Conservation (phyloP, 2,329 filamentous ascomycete genomes). For the Gnomoniopsis sp. region DNA sequence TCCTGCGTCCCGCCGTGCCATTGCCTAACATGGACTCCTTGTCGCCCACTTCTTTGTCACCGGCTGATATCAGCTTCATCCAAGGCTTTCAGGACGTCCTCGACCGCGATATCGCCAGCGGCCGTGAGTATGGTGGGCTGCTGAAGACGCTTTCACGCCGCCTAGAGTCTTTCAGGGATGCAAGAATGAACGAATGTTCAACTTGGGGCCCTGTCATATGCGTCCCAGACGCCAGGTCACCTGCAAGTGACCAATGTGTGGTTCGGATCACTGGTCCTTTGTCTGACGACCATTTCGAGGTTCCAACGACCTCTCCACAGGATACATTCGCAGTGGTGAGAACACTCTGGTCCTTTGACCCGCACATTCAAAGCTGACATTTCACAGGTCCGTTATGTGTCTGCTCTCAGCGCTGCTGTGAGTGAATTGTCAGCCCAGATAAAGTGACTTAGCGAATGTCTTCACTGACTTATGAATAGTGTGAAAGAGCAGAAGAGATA, state of each 20-base stretch:
- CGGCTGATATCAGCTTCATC: conserved; percentile 8
- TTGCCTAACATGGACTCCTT: background rate
- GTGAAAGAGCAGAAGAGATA: background rate
- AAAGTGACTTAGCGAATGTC: background rate
- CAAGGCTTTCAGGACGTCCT: background rate
- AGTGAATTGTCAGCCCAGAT: background rate
- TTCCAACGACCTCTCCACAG: background rate
- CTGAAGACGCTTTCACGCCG: background rate
- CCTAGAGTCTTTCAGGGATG: background rate
- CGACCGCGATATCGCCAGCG: background rate
- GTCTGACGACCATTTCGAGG: conserved; percentile 1
- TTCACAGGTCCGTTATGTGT: background rate
- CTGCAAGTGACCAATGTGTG: background rate
- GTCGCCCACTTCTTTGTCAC: background rate
- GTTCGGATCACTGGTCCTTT: conserved; percentile 9
- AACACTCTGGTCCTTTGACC: background rate
- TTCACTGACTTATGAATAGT: background rate
- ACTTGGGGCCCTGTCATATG: conserved; percentile 3
- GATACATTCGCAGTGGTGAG: conserved; percentile 9
- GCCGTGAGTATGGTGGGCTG: conserved; percentile 10
- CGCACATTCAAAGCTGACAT: background rate
- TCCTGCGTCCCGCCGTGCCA: too few species aligned
- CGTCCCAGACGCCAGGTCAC: background rate
- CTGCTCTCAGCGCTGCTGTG: conserved; percentile 8
- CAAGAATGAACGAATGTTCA: background rate